Evolutionary conservation across 148 eudicot genomes (phyloP).

Genomic region (Silene conica): DNA sequence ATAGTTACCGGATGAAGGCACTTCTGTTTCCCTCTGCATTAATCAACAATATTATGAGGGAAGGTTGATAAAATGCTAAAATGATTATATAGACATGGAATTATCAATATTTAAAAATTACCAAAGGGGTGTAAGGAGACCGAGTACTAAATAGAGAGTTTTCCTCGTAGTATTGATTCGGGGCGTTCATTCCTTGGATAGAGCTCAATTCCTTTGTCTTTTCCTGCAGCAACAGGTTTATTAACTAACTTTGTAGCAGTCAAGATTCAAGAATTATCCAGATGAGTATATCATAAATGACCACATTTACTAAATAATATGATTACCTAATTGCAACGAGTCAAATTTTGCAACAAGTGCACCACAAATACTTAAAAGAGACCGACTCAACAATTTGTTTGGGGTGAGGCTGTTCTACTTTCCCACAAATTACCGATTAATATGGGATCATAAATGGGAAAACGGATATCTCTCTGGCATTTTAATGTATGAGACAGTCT

Average conservation of each 20-base stretch:
- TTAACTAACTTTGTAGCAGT: not conserved
- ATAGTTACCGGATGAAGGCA: conserved; percentile 27
- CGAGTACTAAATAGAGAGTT: conserved; percentile 30
- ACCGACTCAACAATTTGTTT: not conserved
- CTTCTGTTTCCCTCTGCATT: conserved; percentile 43
- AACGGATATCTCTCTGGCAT: not conserved
- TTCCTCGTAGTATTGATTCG: conserved; percentile 34
- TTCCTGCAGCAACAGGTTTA: conserved; percentile 37
- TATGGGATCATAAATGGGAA: not conserved
- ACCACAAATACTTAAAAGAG: not conserved
- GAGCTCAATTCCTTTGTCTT: conserved; percentile 43
- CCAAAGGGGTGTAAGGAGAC: conserved; percentile 36
- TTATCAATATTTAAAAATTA: conserved; percentile 17
- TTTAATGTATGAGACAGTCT: not conserved
- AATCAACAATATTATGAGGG: conserved; percentile 9
- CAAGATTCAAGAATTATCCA: conserved; percentile 3
- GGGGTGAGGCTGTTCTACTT: too few relatives aligned
- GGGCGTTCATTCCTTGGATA: conserved; percentile 33
- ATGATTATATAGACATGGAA: conserved; percentile 2
- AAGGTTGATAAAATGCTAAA: not conserved
- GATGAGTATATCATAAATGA: not conserved
- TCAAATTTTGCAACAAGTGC: not conserved
- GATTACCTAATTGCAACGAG: not conserved
- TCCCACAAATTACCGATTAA: too few relatives aligned
- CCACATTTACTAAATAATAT: not conserved